Conservation (phyloP, 2,329 filamentous ascomycete genomes). For the Lasiodiplodia sp. region DNA sequence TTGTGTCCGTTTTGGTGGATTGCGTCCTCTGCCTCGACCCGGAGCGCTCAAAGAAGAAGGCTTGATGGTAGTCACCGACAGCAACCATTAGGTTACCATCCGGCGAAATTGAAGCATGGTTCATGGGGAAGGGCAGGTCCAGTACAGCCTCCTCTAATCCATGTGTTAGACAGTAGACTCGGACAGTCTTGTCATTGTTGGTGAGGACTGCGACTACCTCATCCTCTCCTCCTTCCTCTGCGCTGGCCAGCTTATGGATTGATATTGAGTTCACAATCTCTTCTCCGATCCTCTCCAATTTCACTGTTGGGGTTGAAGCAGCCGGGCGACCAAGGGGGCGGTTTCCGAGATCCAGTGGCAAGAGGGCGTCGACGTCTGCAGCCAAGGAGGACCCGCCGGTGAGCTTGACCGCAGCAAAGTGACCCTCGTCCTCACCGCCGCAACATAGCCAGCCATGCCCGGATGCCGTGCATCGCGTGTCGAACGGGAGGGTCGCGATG, state of each 20-base stretch:
- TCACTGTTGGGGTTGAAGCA: conserved; percentile 52
- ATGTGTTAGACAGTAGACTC: conserved; percentile 77
- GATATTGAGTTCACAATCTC: conserved; percentile 73
- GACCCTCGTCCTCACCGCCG: conserved; percentile 81
- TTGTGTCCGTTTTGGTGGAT: conserved; percentile 37
- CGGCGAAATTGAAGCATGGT: conserved; percentile 92
- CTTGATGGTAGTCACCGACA: conserved; percentile 84
- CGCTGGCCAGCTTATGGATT: conserved; percentile 61
- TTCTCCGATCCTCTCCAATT: conserved; percentile 66
- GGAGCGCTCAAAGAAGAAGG: conserved; percentile 78
- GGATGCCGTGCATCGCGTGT: conserved; percentile 85
- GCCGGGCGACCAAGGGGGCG: conserved; percentile 38
- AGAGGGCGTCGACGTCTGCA: conserved; percentile 63
- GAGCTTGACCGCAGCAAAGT: conserved; percentile 81
- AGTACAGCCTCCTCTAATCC: conserved; percentile 74
- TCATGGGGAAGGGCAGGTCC: conserved; percentile 83
- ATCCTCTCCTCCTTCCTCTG: conserved; percentile 52
- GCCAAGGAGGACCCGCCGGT: conserved; percentile 49
- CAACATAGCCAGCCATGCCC: conserved; percentile 88
- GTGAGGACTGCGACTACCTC: conserved; percentile 77
- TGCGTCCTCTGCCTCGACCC: conserved; percentile 32
- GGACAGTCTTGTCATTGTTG: conserved; percentile 92
- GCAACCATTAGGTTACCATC: conserved; percentile 82
- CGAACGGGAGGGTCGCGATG: conserved; percentile 72
- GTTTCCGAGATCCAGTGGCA: conserved; percentile 60